These are phyloP conservation scores for Zanthoxylum bungeanum DNA, from an alignment of 345 rosid genomes.

Conservation along the genomic window DNA sequence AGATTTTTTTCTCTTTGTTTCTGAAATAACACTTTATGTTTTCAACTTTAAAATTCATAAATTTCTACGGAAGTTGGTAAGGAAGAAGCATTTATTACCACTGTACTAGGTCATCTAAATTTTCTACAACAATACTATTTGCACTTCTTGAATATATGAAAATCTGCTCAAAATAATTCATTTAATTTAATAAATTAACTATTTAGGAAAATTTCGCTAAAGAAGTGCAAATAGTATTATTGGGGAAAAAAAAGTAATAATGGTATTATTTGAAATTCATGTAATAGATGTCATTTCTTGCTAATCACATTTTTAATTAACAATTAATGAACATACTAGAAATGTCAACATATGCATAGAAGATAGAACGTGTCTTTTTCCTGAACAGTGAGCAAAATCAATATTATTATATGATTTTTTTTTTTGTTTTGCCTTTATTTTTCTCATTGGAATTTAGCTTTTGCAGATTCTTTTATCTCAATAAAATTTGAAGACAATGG, in stretches of 20 bases:
- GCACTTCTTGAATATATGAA: too few species aligned
- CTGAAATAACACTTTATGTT: not conserved
- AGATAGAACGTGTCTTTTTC: too few species aligned
- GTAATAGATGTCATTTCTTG: not conserved
- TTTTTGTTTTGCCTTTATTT: too few species aligned
- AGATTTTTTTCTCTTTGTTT: not conserved
- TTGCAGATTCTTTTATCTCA: constrained; percentile 87
- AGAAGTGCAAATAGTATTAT: too few species aligned
- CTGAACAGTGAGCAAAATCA: not conserved
- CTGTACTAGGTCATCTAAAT: not conserved
- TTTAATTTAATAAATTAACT: too few species aligned
- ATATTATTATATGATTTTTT: too few species aligned
- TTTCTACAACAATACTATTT: too few species aligned
- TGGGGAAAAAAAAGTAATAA: not conserved
- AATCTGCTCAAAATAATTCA: too few species aligned
- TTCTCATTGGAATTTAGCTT: not conserved
- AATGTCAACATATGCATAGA: too few species aligned
- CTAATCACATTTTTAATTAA: not conserved
- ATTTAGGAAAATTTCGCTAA: too few species aligned
- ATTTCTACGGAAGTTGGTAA: not conserved
- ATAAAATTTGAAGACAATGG: constrained; percentile 89
- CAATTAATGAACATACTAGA: too few species aligned
- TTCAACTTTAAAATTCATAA: not conserved
- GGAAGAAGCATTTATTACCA: not conserved
- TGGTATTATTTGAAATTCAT: not conserved